Percentiles rank a stretch among this genome's conserved stretches.
Evolutionary conservation across 768 basidiomycete genomes (phyloP).

Genomic region (Postia placenta): DNA sequence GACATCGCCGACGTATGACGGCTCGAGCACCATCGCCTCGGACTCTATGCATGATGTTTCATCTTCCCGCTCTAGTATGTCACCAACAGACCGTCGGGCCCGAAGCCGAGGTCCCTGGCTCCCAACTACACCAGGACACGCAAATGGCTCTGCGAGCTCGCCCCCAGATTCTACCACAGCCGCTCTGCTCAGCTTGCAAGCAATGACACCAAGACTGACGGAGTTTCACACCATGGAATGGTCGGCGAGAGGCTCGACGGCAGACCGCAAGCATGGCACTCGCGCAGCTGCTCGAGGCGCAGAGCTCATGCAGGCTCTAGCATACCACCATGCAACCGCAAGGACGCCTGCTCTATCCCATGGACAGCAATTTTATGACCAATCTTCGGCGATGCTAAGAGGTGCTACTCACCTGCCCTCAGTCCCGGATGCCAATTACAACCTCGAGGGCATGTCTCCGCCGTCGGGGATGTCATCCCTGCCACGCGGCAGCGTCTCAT

Average conservation of each 20-base stretch:
- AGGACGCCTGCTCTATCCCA: no score
- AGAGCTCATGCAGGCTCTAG: not conserved
- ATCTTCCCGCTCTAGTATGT: constrained; percentile 1
- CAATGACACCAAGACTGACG: constrained; percentile 17
- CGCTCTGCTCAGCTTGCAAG: constrained; percentile 15
- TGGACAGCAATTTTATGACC: not conserved
- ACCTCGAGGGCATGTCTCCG: not conserved
- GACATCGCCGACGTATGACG: constrained; percentile 3
- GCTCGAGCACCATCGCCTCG: not conserved
- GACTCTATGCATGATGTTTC: not conserved
- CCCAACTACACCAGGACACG: constrained; percentile 9
- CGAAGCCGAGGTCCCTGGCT: constrained; percentile 16
- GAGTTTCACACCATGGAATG: constrained; percentile 12
- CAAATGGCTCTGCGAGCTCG: constrained; percentile 5
- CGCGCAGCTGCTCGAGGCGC: not conserved
- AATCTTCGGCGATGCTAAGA: not conserved
- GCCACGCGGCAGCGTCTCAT: constrained; percentile 2
- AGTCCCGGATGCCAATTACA: not conserved
- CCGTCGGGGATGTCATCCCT: not conserved
- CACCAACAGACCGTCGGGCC: constrained; percentile 12
- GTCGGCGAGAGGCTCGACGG: not conserved
- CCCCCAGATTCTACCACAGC: constrained; percentile 9
- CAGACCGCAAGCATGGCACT: not conserved
- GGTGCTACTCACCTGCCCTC: not conserved
- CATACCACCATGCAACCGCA: not conserved